phyloP scores from a whole-genome alignment of 805 yeast species.

The Metschnikowia amazonensis region DNA sequence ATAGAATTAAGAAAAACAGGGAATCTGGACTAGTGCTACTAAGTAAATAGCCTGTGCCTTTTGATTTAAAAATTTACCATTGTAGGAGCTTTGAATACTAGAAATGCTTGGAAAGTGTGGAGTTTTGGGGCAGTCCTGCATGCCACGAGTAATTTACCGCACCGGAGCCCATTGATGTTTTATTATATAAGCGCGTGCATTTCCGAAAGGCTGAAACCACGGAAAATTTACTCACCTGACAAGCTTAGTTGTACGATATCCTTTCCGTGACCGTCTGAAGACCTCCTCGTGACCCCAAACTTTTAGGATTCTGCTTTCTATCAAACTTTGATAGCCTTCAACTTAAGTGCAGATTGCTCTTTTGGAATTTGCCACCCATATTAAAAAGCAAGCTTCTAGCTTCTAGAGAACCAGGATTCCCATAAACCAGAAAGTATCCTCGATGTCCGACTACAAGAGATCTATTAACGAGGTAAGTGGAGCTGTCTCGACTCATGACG shows the following conservation, averaged over 20 bases:
- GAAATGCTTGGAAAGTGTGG: not conserved
- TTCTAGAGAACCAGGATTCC: not conserved
- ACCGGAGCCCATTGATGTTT: not conserved
- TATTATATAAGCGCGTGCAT: not conserved
- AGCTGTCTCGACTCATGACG: slow-evolving; percentile 26
- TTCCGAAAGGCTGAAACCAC: not conserved
- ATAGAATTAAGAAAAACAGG: not conserved
- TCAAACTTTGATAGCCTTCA: not conserved
- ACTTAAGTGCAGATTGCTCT: not conserved
- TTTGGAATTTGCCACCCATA: not conserved
- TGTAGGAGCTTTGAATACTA: not conserved
- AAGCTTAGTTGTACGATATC: not conserved
- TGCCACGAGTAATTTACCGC: not conserved
- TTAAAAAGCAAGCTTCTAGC: not conserved
- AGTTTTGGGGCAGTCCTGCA: not conserved
- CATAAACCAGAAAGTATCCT: not conserved
- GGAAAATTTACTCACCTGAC: not conserved
- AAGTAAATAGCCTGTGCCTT: no score
- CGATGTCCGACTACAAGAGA: slow-evolving; percentile 34
- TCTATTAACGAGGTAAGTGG: slow-evolving; percentile 23
- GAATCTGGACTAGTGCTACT: not conserved
- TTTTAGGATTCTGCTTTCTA: no score
- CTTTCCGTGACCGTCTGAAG: not conserved
- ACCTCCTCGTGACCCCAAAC: not conserved
- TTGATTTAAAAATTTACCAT: not conserved